Percentiles rank a stretch among this genome's conserved stretches.
Evolutionary conservation across 1,284 basidiomycete genomes (phyloP).

Genomic region (Sporisorium graminicola): DNA sequence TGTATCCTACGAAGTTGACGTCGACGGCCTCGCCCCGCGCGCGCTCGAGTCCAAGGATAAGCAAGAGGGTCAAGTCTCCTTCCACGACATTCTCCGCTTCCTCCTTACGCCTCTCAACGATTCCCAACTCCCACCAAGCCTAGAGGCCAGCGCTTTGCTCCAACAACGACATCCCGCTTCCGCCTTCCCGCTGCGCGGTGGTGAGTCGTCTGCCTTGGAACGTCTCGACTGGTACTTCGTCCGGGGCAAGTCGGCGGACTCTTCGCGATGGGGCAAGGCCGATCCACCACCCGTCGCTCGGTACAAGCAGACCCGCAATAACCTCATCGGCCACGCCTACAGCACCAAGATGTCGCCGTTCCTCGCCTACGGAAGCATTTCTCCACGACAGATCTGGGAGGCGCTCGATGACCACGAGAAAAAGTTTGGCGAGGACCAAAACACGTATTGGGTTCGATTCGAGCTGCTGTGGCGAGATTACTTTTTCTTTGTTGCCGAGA

Average conservation of each 20-base stretch:
- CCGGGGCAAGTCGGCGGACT: slow-evolving; percentile 62
- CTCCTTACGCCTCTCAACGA: slow-evolving; percentile 61
- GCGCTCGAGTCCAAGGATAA: slow-evolving; percentile 49
- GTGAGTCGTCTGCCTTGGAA: slow-evolving; percentile 63
- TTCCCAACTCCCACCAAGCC: slow-evolving; percentile 49
- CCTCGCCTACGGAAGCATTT: slow-evolving; percentile 73
- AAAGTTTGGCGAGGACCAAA: slow-evolving; percentile 69
- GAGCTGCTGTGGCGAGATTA: slow-evolving; percentile 75
- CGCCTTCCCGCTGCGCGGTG: slow-evolving; percentile 63
- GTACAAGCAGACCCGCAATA: slow-evolving; percentile 75
- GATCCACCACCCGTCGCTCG: slow-evolving; percentile 69
- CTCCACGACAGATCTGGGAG: slow-evolving; percentile 71
- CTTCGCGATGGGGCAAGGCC: slow-evolving; percentile 57
- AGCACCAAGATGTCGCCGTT: slow-evolving; percentile 74
- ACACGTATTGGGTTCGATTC: slow-evolving; percentile 73
- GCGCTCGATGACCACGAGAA: slow-evolving; percentile 70
- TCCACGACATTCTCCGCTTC: slow-evolving; percentile 63
- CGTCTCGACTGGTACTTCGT: slow-evolving; percentile 67
- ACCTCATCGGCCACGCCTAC: slow-evolving; percentile 73
- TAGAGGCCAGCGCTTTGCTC: slow-evolving; percentile 53
- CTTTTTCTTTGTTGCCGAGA: slow-evolving; percentile 72
- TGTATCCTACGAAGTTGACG: slow-evolving; percentile 64
- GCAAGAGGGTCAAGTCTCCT: slow-evolving; percentile 60
- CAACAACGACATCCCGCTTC: slow-evolving; percentile 64
- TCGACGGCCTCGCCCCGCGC: slow-evolving; percentile 57